phyloP scores from a whole-genome alignment of 352 stramenopile species.

The Paralagenidium karlingii region DNA sequence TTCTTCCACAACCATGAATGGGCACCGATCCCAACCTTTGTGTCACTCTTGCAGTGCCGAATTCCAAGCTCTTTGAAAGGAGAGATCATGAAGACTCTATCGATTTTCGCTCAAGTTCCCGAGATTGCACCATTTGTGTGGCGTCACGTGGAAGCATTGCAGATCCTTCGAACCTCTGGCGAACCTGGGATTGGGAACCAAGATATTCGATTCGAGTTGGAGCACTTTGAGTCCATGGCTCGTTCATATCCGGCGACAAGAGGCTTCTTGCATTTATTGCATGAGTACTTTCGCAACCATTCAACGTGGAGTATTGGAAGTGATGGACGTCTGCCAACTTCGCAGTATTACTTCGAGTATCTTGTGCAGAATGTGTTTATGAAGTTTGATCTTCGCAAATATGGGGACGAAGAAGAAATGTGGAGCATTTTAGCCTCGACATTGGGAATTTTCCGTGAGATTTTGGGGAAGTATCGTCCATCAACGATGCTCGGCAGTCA shows the following conservation, averaged over 20 bases:
- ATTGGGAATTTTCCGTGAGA: conserved; percentile 68
- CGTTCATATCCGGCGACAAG: conserved; percentile 65
- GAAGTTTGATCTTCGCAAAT: conserved; percentile 77
- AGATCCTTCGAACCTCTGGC: conserved; percentile 67
- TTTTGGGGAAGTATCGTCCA: conserved; percentile 34
- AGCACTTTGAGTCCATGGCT: conserved; percentile 43
- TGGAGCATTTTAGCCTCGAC: conserved; percentile 63
- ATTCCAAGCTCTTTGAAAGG: conserved; percentile 78
- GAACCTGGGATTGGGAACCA: conserved; percentile 53
- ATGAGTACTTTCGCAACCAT: conserved; percentile 66
- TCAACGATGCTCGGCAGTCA: no score
- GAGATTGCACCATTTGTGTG: conserved; percentile 77
- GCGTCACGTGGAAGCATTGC: conserved; percentile 70
- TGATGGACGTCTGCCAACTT: conserved; percentile 56
- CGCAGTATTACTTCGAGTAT: conserved; percentile 80
- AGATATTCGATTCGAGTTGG: conserved; percentile 75
- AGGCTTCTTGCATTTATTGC: conserved; percentile 59
- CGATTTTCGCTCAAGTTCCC: conserved; percentile 55
- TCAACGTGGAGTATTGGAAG: conserved; percentile 66
- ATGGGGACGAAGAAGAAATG: conserved; percentile 72
- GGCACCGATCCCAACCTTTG: conserved; percentile 70
- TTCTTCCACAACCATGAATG: conserved; percentile 84
- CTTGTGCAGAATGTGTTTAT: conserved; percentile 70
- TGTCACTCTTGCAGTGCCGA: conserved; percentile 68
- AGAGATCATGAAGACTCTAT: conserved; percentile 75